Conservation (phyloP, 2,329 filamentous ascomycete species). For the Ophiosphaerella narmari region DNA sequence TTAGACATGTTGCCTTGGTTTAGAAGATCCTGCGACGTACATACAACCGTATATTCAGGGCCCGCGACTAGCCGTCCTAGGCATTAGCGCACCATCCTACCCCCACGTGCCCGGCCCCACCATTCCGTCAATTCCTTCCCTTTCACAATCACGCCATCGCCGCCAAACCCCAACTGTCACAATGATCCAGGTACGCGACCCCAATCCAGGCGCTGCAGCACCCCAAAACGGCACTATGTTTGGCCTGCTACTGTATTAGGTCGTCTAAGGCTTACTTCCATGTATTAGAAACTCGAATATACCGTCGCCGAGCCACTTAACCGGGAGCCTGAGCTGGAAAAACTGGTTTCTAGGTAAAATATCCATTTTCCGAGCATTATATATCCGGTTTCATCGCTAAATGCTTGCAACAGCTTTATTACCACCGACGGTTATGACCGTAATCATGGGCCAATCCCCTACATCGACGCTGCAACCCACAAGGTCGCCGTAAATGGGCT, state of each 20-base stretch:
- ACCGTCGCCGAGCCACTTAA: conserved; percentile 54
- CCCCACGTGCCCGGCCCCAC: no score
- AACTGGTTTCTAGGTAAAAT: conserved; percentile 51
- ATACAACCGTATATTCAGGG: no score
- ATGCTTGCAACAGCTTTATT: conserved; percentile 50
- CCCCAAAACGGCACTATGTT: conserved; percentile 24
- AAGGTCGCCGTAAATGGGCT: conserved; percentile 56
- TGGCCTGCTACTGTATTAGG: not conserved
- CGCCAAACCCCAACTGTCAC: conserved; percentile 27
- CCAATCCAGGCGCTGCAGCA: conserved; percentile 10
- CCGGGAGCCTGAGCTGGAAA: conserved; percentile 52
- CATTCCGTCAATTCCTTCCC: conserved; percentile 21
- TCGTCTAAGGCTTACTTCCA: conserved; percentile 5
- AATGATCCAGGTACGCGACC: conserved; percentile 33
- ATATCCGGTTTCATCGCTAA: not conserved
- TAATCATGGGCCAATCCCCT: conserved; percentile 60
- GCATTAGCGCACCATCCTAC: no score
- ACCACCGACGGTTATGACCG: conserved; percentile 59
- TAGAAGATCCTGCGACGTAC: no score
- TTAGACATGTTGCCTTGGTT: no score
- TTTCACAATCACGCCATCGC: conserved; percentile 34
- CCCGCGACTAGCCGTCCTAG: no score
- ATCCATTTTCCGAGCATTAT: not conserved
- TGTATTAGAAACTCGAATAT: conserved; percentile 45
- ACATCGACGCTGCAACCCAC: conserved; percentile 49